Base-by-base conservation (phyloP, 2,329 filamentous ascomycete genomes). In the Paecilomyces dactylethromorphus region DNA sequence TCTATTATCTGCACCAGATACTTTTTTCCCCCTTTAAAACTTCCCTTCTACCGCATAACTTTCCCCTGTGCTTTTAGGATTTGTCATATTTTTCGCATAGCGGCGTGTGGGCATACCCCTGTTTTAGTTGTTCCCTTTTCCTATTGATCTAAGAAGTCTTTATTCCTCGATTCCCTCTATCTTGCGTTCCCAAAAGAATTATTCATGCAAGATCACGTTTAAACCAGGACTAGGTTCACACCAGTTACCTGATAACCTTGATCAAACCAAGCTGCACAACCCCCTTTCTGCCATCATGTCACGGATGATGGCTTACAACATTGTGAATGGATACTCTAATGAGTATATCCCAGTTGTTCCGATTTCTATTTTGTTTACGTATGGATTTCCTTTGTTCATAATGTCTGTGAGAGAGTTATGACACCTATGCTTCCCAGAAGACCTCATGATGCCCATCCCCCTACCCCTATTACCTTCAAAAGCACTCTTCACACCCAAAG, bases 51-150 rank as follows among this genome's bases (percentile, higher is more conserved):
- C 39, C 18, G 15, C 39, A 45, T 45, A 45, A 45, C 15, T 64
- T 65, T 61, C 56, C 58, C 56, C 55, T 58, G 64, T 60, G 56
- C 59, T 63, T 54, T 64, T 63, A 45, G 35, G 35, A 3, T 3
- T 29, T 18, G 18, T 45, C n/a, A 1, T 18, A 18, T 45, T 45
- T 45, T 33, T 68, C 67, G 74, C 74, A 76, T 76, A 76, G 74
- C 74, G 73, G 74, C 72, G 73, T 71, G 73, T 74, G 70, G 72
- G 68, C 70, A 73, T 71, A 73, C 69, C 69, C 71, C 71, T 65
- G 64, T 66, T 70, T 65, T 57, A 51, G 54, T 58, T 60, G 5
- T n/a, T 45, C n/a, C 49, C 53, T 59, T 60, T 65, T 63, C 63
- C 61, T 61, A 59, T 63, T 56, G 63, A 64, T 54, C 60, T 63